Evolutionary conservation across 176 grass and related monocot genomes (phyloP).

Genomic region (Poa pratensis): DNA sequence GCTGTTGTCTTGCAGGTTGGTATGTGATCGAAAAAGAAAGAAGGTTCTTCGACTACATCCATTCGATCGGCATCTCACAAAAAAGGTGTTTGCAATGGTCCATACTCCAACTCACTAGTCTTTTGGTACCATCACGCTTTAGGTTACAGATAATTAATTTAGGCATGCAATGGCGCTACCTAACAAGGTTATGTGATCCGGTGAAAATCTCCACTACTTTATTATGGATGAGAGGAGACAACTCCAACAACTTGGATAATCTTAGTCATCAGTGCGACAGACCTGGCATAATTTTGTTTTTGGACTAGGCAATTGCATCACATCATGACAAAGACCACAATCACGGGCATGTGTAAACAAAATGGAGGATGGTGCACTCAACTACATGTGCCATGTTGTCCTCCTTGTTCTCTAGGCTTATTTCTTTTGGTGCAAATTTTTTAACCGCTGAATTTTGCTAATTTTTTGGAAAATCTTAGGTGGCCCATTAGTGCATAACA

Average conservation of each 20-base stretch:
- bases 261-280: slow-evolving; percentile 35
- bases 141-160: slow-evolving; percentile 14
- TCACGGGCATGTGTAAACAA: slow-evolving; percentile 9
- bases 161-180: slow-evolving; percentile 24
- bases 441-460: no score
- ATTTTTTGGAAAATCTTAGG: no score
- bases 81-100: slow-evolving; percentile 33
- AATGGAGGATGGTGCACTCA: background rate
- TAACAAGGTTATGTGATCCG: slow-evolving; percentile 25
- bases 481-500: no score
- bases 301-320: background rate
- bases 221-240: background rate
- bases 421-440: background rate
- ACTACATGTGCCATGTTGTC: slow-evolving; percentile 8
- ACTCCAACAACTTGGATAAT: background rate
- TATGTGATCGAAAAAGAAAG: background rate
- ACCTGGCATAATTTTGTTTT: slow-evolving; percentile 9
- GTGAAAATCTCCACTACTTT: background rate
- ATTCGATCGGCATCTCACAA: slow-evolving; percentile 34
- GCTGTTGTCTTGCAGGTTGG: slow-evolving; percentile 31
- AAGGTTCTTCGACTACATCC: slow-evolving; percentile 37
- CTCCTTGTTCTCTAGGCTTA: background rate
- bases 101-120: slow-evolving; percentile 2
- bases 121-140: slow-evolving; percentile 20
- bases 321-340: background rate